Percentiles rank a stretch among this genome's conserved stretches.
Evolutionary conservation across 108 stramenopile species (phyloP).

Genomic region (Pelagomonas calceolata): DNA sequence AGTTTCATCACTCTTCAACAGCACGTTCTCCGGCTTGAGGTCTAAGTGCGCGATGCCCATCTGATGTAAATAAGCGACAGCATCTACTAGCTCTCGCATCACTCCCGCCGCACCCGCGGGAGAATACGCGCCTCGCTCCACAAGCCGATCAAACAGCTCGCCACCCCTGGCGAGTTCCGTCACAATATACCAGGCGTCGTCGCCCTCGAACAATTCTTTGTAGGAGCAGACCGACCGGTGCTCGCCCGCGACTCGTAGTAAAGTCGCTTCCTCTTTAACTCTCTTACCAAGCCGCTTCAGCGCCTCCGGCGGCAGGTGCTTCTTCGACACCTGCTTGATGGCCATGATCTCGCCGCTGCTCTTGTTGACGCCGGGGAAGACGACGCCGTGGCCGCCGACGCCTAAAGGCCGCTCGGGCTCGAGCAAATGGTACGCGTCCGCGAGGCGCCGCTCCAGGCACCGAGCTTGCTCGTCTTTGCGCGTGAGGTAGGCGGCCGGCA

Average conservation of each 20-base stretch:
- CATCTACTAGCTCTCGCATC: not conserved
- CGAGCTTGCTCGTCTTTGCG: too few relatives aligned
- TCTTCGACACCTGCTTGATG: not conserved
- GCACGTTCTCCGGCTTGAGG: slow-evolving; percentile 21
- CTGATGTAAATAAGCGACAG: slow-evolving; percentile 1
- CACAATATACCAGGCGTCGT: not conserved
- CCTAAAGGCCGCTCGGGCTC: not conserved
- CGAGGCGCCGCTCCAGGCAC: not conserved
- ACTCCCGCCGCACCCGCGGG: not conserved
- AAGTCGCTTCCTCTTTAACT: not conserved
- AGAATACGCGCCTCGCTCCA: not conserved
- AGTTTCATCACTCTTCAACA: slow-evolving; percentile 6
- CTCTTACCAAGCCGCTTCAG: too few relatives aligned
- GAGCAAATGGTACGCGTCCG: not conserved
- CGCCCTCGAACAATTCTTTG: not conserved
- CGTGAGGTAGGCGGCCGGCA: too few relatives aligned
- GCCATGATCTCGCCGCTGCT: not conserved
- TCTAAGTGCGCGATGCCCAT: slow-evolving; percentile 15
- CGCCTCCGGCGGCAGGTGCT: too few relatives aligned
- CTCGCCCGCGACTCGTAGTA: not conserved
- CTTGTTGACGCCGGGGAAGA: slow-evolving; percentile 1
- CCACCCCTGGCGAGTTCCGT: not conserved
- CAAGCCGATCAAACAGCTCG: not conserved
- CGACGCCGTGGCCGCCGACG: not conserved
- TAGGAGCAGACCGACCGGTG: not conserved